Evolutionary conservation across 768 basidiomycete genomes (phyloP).

Genomic region (Pisolithus albus): DNA sequence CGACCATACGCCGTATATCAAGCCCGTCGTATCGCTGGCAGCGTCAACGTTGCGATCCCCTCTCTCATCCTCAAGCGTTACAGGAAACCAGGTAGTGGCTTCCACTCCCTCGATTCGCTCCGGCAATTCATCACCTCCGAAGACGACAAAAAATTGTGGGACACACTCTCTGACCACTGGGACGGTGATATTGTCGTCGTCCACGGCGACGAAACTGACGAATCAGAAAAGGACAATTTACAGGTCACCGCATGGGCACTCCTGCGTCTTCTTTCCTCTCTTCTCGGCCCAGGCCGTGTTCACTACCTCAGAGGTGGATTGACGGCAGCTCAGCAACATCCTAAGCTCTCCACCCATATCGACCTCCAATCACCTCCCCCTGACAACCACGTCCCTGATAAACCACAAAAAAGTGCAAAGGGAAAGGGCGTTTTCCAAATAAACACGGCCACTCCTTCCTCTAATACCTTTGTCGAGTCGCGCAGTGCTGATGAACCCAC

Average conservation of each 20-base stretch:
- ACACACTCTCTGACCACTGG: conserved; percentile 53
- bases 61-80: conserved; percentile 86
- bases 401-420: conserved; percentile 24
- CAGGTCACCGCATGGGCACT: conserved; percentile 65
- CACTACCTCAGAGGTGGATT: conserved; percentile 74
- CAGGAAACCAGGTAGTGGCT: conserved; percentile 55
- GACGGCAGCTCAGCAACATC: conserved; percentile 51
- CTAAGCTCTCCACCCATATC: conserved; percentile 47
- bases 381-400: conserved; percentile 9
- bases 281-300: conserved; percentile 48
- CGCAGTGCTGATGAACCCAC: conserved; percentile 28
- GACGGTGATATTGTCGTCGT: conserved; percentile 65
- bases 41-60: conserved; percentile 83
- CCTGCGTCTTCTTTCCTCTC: conserved; percentile 52
- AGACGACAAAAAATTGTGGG: conserved; percentile 66
- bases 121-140: conserved; percentile 81
- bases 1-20: conserved; percentile 63
- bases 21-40: conserved; percentile 55
- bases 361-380: conserved; percentile 16
- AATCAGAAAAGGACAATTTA: conserved; percentile 49
- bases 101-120: conserved; percentile 60
- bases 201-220: conserved; percentile 74
- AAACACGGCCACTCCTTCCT: conserved; percentile 48
- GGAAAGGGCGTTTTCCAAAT: conserved; percentile 60
- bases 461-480: conserved; percentile 47